Percentiles rank a stretch among this genome's conserved stretches.
phyloP scores from a whole-genome alignment of 495 filamentous ascomycete species.

The Cryomyces minteri region DNA sequence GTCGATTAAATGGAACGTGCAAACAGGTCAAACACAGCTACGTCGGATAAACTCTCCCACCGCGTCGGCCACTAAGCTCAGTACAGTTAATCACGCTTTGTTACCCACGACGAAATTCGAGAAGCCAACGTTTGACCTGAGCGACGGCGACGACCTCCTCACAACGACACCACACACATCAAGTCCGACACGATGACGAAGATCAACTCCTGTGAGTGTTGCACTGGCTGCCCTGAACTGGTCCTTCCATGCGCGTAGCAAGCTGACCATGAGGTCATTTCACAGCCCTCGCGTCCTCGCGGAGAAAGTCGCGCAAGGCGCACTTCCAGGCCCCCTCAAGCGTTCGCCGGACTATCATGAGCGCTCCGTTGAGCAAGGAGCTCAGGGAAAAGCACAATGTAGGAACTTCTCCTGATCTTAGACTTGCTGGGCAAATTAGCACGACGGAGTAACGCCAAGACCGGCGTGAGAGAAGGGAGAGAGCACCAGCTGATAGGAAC shows the following conservation, averaged over 20 bases:
- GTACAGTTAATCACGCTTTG: no score
- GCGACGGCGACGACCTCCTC: neutral
- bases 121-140: neutral
- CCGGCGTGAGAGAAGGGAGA: conserved; percentile 3
- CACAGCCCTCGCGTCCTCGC: conserved; percentile 57
- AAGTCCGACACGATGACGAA: conserved; percentile 30
- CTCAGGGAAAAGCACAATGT: conserved; percentile 92
- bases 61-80: no score
- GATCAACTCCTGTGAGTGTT: conserved; percentile 29
- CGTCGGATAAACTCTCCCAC: no score
- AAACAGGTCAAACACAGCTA: no score
- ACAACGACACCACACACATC: conserved; percentile 1
- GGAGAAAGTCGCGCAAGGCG: conserved; percentile 93
- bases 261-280: neutral
- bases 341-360: conserved; percentile 77
- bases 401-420: conserved; percentile 12
- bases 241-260: neutral
- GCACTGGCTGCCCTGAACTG: neutral
- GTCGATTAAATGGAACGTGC: no score
- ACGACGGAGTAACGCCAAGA: neutral
- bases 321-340: conserved; percentile 88
- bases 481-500: neutral
- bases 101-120: no score
- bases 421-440: no score
- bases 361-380: conserved; percentile 85